phyloP scores from a whole-genome alignment of 2,329 filamentous ascomycete species.

The Ophiocordyceps camponoti-leonardi region DNA sequence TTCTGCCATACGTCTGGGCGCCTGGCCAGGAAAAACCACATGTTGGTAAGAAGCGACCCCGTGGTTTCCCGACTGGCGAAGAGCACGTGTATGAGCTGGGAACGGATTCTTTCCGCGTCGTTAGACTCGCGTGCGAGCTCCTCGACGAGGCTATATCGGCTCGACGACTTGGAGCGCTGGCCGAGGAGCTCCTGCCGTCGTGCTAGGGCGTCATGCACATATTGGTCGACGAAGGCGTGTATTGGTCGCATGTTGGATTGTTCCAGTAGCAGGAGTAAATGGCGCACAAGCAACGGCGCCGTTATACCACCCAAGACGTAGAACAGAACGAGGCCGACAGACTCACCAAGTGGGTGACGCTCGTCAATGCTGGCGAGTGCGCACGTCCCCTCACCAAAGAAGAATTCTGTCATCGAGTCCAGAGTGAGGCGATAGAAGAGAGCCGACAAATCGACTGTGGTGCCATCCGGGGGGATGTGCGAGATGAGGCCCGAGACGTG shows the following conservation, averaged over 20 bases:
- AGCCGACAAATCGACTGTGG: slow-evolving; percentile 26
- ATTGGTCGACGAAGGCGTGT: not conserved
- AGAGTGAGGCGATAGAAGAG: slow-evolving; percentile 39
- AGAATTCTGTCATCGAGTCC: slow-evolving; percentile 35
- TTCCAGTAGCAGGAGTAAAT: no score
- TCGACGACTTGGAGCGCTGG: not conserved
- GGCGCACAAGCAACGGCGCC: no score
- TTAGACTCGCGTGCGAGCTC: slow-evolving; percentile 5
- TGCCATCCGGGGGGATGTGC: slow-evolving; percentile 4
- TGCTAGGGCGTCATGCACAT: not conserved
- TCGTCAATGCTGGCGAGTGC: slow-evolving; percentile 1
- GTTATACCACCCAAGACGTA: no score
- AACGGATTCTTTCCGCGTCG: slow-evolving; percentile 3
- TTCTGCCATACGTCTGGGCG: slow-evolving; percentile 20
- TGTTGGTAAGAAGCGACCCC: slow-evolving; percentile 14
- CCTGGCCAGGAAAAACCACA: slow-evolving; percentile 16
- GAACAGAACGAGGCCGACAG: no score
- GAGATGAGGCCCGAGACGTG: slow-evolving; percentile 16
- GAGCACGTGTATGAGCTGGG: slow-evolving; percentile 14
- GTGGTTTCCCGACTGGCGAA: slow-evolving; percentile 22
- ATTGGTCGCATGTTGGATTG: not conserved
- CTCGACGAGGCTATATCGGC: slow-evolving; percentile 8
- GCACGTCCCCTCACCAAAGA: slow-evolving; percentile 31
- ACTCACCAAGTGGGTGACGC: slow-evolving; percentile 3
- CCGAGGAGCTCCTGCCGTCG: not conserved